Conservation (phyloP, 257 asterid species). For the Capsicum rhomboideum region DNA sequence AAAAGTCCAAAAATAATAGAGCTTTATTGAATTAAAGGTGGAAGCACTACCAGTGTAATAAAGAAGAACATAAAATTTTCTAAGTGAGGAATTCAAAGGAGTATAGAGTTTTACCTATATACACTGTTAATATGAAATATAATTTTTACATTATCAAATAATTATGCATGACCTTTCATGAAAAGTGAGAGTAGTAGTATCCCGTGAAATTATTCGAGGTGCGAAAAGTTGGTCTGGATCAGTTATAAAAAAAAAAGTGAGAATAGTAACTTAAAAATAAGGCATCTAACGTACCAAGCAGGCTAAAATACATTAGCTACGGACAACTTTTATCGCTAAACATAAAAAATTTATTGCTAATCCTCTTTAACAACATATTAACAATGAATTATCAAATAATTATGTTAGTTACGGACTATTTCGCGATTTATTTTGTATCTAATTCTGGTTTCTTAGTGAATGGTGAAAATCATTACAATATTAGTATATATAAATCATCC, state of each 20-base stretch:
- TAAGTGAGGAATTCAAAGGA: slow-evolving; percentile 15
- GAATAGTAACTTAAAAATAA: background rate
- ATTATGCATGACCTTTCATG: background rate
- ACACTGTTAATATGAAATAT: background rate
- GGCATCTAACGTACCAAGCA: background rate
- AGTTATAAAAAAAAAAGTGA: no score
- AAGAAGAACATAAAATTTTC: slow-evolving; percentile 18
- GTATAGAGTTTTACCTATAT: background rate
- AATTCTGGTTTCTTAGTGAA: background rate
- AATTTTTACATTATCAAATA: background rate
- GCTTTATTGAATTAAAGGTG: slow-evolving; percentile 47
- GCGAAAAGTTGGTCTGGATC: no score
- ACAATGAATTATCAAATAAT: background rate
- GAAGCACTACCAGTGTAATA: slow-evolving; percentile 43
- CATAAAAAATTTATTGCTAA: no score
- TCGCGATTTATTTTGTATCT: background rate
- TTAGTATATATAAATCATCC: background rate
- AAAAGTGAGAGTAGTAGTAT: no score
- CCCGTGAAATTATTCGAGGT: no score
- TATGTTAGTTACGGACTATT: background rate
- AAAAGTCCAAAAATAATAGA: slow-evolving; percentile 34
- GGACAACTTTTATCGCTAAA: background rate
- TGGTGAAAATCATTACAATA: background rate
- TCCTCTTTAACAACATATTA: no score
- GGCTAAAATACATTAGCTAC: background rate